Conservation (phyloP, 306 rosid genomes). For the Oemleria cerasiformis region DNA sequence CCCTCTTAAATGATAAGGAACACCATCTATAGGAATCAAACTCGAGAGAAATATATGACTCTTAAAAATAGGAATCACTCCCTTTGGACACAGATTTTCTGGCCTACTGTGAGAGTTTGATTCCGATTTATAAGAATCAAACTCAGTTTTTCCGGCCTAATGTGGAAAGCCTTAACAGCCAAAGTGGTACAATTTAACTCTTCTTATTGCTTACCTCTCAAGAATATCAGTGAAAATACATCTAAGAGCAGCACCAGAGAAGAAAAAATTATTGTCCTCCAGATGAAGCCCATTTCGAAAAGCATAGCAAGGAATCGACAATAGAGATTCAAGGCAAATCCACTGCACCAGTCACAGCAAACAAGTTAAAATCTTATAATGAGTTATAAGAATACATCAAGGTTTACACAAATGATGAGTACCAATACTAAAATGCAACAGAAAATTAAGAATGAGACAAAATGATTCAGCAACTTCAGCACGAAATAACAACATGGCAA, state of each 20-base stretch:
- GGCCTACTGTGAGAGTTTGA: no score
- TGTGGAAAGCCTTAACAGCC: no score
- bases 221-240: conserved; percentile 68
- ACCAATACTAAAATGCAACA: neutral
- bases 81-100: no score
- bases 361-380: conserved; percentile 21
- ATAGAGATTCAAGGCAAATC: conserved; percentile 79
- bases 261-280: conserved; percentile 37
- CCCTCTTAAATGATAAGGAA: no score
- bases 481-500: no score
- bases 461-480: neutral
- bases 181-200: conserved; percentile 10
- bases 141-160: neutral
- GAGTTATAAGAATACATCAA: neutral
- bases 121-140: no score
- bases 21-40: no score
- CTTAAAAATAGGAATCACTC: no score
- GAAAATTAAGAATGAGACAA: neutral
- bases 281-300: conserved; percentile 40
- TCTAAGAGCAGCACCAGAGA: conserved; percentile 61
- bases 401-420: neutral
- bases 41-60: no score
- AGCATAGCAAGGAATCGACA: conserved; percentile 65
- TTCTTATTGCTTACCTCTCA: conserved; percentile 58
- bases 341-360: conserved; percentile 55